phyloP scores from a whole-genome alignment of 1,139 yeast genomes.

The Scheffersomyces lignicola region DNA sequence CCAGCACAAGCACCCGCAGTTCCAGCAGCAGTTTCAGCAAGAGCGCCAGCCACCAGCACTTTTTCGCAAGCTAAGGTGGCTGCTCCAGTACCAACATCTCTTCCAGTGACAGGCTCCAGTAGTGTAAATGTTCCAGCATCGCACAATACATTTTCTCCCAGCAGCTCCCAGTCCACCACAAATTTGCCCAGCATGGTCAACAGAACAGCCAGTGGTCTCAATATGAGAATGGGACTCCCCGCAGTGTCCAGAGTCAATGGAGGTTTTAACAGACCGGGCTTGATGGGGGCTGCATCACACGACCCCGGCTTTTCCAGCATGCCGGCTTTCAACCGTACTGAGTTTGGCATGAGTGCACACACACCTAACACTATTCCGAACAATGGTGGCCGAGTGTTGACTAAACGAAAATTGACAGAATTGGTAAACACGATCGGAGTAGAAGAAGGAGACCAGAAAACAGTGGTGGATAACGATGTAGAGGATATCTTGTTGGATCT shows the following conservation, averaged over 20 bases:
- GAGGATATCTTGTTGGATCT: slow-evolving; percentile 87
- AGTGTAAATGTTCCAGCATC: slow-evolving; percentile 6
- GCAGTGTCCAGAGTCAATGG: background rate
- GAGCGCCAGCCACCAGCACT: slow-evolving; percentile 8
- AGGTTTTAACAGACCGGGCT: slow-evolving; percentile 60
- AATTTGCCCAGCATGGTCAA: slow-evolving; percentile 11
- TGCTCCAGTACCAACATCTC: background rate
- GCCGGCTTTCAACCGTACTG: slow-evolving; percentile 66
- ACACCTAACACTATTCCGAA: slow-evolving; percentile 39
- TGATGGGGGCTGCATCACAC: slow-evolving; percentile 63
- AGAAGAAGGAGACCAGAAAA: slow-evolving; percentile 86
- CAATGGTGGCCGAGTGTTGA: slow-evolving; percentile 74
- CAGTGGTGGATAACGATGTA: slow-evolving; percentile 93
- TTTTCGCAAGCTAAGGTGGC: slow-evolving; percentile 5
- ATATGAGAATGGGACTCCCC: background rate
- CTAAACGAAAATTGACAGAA: slow-evolving; percentile 86
- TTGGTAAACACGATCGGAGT: slow-evolving; percentile 79
- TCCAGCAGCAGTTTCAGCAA: slow-evolving; percentile 4
- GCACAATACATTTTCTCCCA: slow-evolving; percentile 9
- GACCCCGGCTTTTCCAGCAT: slow-evolving; percentile 47
- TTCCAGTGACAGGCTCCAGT: background rate
- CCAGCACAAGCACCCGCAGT: slow-evolving; percentile 10
- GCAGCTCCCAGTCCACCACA: slow-evolving; percentile 10
- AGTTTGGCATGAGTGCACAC: slow-evolving; percentile 14
- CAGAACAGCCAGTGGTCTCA: slow-evolving; percentile 12